Percentiles rank a stretch among this genome's conserved stretches.
phyloP scores from a whole-genome alignment of 2,329 filamentous ascomycete species.

The Calonectria montana region DNA sequence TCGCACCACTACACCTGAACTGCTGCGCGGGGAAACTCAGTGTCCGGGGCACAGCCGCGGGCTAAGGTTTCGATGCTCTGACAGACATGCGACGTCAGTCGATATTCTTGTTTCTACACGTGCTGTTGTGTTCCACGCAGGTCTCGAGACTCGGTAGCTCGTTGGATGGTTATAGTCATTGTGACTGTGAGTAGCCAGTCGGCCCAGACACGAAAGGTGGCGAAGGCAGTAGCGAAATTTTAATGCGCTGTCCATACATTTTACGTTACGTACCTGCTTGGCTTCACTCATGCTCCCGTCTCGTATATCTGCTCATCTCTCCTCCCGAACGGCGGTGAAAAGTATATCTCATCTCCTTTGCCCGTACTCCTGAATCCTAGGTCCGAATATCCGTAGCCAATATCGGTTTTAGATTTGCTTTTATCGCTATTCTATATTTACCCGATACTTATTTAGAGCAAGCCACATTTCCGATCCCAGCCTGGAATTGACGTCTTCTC shows the following conservation, averaged over 20 bases:
- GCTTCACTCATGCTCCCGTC: conserved; percentile 13
- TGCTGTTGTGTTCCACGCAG: conserved; percentile 25
- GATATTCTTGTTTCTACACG: conserved; percentile 29
- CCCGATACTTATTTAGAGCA: conserved; percentile 3
- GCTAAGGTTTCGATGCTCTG: conserved; percentile 23
- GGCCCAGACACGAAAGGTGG: conserved; percentile 16
- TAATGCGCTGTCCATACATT: not conserved
- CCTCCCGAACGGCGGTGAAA: not conserved
- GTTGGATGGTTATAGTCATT: conserved; percentile 21
- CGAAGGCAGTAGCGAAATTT: conserved; percentile 2
- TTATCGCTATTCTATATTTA: not conserved
- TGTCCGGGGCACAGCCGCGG: conserved; percentile 9
- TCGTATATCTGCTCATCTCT: conserved; percentile 17
- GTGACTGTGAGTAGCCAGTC: conserved; percentile 12
- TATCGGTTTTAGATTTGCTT: conserved; percentile 7
- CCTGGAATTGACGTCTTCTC: not conserved
- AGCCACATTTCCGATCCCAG: not conserved
- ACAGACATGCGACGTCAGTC: conserved; percentile 40
- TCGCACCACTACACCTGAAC: not conserved
- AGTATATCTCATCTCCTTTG: conserved; percentile 14
- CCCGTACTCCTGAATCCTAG: not conserved
- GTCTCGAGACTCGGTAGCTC: conserved; percentile 15
- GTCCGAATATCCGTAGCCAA: not conserved
- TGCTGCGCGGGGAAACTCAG: not conserved
- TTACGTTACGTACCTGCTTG: conserved; percentile 12